Base-by-base conservation (phyloP, 129 eudicot genomes). In the Gnaphalium uliginosum region DNA sequence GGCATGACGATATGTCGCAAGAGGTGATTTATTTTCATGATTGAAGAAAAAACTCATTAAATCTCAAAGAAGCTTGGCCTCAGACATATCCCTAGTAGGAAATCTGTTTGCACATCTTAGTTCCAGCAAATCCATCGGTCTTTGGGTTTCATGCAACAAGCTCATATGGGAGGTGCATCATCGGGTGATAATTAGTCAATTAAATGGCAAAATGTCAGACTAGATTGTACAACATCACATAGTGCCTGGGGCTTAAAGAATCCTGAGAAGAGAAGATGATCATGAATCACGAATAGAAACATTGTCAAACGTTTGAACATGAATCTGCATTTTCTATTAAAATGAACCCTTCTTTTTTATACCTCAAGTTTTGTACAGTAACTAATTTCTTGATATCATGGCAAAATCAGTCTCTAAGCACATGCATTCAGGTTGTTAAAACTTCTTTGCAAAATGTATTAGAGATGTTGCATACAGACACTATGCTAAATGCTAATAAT, bases 1-100 rank as follows among this genome's bases (percentile, higher is more conserved):
- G 99, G 99, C 71, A 91, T 94, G 89, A 94, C 97, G 14, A 91
- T 94, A 75, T 94, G 99, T 71, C 83, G 86, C 15, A 94, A 94
- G 77, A 83, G 82, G 71, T 88, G 84, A 86, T 69, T 70, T 74
- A 17, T 50, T 50, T 35, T 46, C 39, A 58, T 46, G 72, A 17
- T 69, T 69, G 19, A 78, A 60, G 57, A 62, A 58, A 8, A 10
- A 58, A 58, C n/a, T 33, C 39, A 41, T 68, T 33, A 27, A 67
- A 54, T 37, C 65, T 11, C 29, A 43, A 37, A 35, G 48, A 41
- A 64, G 21, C 22, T 21, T 48, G 63, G 63, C n/a, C 9, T 51
- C 9, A 61, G 58, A 43, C 26, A 18, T 14, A 41, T 73, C 18
- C 41, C 27, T n/a, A 11, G 51, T 46, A 41, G 79, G 30, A 54